A percentile compares a stretch with the other conserved stretches of the same genome.
Conservation (phyloP, 352 stramenopile species). For the Globisporangium viniferum region DNA sequence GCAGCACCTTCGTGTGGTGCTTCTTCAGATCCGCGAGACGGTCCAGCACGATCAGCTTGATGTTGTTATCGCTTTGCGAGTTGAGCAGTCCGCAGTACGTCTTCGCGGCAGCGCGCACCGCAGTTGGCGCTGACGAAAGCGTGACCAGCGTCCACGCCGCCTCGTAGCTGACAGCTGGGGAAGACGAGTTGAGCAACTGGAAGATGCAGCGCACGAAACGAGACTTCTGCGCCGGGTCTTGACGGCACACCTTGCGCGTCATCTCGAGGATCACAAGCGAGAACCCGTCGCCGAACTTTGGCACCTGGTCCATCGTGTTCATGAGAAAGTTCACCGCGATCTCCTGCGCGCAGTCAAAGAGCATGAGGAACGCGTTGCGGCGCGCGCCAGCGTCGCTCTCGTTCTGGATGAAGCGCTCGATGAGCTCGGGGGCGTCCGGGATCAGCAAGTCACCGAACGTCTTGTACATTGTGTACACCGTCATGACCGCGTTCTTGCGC, state of each 20-base stretch:
- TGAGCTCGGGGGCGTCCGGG: conserved; percentile 97
- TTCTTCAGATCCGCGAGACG: conserved; percentile 97
- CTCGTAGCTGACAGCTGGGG: conserved; percentile 95
- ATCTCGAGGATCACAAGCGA: conserved; percentile 99
- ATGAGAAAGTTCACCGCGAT: conserved; percentile 97
- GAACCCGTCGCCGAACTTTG: conserved; percentile 97
- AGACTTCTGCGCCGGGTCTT: conserved; percentile 98
- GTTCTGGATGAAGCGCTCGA: conserved; percentile 92
- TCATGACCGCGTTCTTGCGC: conserved; percentile 98
- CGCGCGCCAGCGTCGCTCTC: conserved; percentile 94
- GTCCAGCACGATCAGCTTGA: conserved; percentile 99
- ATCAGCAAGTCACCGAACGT: conserved; percentile 93
- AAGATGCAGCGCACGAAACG: conserved; percentile 99
- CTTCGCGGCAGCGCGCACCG: conserved; percentile 95
- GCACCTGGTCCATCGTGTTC: conserved; percentile 95
- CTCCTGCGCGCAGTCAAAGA: conserved; percentile 98
- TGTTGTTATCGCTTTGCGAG: conserved; percentile 99
- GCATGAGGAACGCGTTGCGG: conserved; percentile 99
- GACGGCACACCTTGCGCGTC: conserved; percentile 96
- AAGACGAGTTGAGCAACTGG: conserved; percentile 94
- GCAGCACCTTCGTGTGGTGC: conserved; percentile 95
- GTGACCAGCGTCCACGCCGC: conserved; percentile 98
- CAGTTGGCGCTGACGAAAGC: conserved; percentile 97
- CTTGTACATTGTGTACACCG: conserved; percentile 98
- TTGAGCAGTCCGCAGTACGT: conserved; percentile 98